phyloP scores from a whole-genome alignment of 140 eudicot species.

The Anethum foeniculum region DNA sequence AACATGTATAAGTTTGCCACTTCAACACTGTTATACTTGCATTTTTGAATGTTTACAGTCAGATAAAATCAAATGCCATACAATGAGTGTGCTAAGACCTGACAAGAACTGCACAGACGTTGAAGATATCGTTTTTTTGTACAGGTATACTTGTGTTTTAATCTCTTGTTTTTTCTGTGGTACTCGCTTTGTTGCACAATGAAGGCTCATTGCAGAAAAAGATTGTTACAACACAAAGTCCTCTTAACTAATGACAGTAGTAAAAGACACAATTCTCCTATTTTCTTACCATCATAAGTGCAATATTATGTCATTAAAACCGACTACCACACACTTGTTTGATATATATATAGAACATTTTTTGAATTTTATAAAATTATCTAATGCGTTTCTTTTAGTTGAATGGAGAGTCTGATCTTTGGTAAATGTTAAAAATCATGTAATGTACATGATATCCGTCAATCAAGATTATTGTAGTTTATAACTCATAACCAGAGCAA shows the following conservation, averaged over 20 bases:
- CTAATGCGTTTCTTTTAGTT: background rate
- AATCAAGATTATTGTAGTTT: background rate
- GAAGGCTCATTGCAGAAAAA: background rate
- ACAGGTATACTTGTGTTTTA: constrained; percentile 39
- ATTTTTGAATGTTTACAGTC: constrained; percentile 40
- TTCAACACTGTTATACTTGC: constrained; percentile 9
- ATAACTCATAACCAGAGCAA: background rate
- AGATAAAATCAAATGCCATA: constrained; percentile 71
- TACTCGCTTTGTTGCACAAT: background rate
- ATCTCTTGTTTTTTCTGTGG: background rate
- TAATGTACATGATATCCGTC: background rate
- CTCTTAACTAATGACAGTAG: background rate
- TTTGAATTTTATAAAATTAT: background rate
- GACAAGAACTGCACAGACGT: constrained; percentile 39
- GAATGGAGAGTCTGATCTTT: background rate
- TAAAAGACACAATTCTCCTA: background rate
- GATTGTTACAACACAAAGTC: background rate
- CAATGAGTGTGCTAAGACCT: constrained; percentile 90
- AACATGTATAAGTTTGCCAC: constrained; percentile 8
- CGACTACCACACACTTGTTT: background rate
- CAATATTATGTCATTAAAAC: background rate
- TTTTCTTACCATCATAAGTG: background rate
- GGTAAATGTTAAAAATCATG: background rate
- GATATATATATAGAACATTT: background rate
- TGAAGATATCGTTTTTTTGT: constrained; percentile 77